A percentile compares a stretch with the other conserved stretches of the same genome.
Conservation (phyloP, 768 basidiomycete genomes). For the Wakefieldia striispora region DNA sequence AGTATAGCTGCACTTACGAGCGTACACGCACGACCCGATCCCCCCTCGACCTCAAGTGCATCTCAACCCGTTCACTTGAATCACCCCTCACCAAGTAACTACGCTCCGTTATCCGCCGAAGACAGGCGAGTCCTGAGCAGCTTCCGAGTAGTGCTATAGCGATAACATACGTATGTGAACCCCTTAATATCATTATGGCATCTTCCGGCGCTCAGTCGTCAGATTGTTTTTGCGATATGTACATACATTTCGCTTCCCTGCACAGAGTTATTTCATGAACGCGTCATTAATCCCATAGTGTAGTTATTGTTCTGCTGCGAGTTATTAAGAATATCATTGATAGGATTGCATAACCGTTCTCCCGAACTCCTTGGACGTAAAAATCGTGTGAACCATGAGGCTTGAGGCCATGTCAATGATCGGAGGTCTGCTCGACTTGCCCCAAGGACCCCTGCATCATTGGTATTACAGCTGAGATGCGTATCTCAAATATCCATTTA, state of each 20-base stretch:
- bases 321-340: not conserved
- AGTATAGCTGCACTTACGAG: slow-evolving; percentile 19
- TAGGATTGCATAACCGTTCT: not conserved
- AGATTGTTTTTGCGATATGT: not conserved
- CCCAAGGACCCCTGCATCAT: no score
- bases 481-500: no score
- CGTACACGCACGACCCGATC: slow-evolving; percentile 3
- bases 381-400: not conserved
- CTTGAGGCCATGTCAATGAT: no score
- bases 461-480: no score
- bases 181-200: slow-evolving; percentile 4
- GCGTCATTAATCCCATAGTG: slow-evolving; percentile 2
- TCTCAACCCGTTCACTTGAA: slow-evolving; percentile 19
- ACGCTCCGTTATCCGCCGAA: slow-evolving; percentile 49
- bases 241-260: slow-evolving; percentile 4
- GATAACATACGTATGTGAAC: not conserved
- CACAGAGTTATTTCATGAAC: not conserved
- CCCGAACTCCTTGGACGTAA: not conserved
- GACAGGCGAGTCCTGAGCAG: slow-evolving; percentile 57
- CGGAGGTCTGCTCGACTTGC: no score
- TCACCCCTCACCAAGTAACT: slow-evolving; percentile 26
- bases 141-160: slow-evolving; percentile 51
- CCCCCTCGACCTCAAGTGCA: not conserved
- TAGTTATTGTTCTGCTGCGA: not conserved
- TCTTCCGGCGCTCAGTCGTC: not conserved